These are phyloP conservation scores for Xylaria sp. DNA, from an alignment of 495 filamentous ascomycete species.

Conservation along the genomic window DNA sequence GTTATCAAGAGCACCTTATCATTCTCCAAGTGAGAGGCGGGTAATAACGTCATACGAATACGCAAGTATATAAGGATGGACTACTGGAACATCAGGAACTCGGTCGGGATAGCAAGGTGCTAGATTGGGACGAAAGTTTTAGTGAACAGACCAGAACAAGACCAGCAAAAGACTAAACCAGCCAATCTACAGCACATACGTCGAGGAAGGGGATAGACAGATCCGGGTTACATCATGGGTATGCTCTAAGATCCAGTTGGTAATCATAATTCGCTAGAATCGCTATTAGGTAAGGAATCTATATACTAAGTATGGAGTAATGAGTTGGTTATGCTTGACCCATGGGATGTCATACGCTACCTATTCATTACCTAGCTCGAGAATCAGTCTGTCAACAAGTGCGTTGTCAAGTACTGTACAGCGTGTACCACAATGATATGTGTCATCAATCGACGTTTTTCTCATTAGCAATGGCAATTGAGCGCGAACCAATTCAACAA, in stretches of 20 bases:
- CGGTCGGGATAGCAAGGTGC: neutral
- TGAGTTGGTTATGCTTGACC: neutral
- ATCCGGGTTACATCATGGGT: slow-evolving; percentile 1
- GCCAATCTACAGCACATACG: neutral
- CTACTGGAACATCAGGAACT: neutral
- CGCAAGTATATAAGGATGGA: neutral
- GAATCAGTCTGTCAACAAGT: neutral
- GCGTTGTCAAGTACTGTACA: neutral
- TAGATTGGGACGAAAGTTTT: neutral
- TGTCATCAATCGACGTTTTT: neutral
- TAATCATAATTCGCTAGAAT: neutral
- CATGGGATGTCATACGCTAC: neutral
- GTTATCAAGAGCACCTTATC: neutral
- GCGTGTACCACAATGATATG: neutral
- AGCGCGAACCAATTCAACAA: neutral
- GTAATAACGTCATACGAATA: slow-evolving; percentile 9
- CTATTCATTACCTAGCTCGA: neutral
- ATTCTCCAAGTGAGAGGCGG: neutral
- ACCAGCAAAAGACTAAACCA: neutral
- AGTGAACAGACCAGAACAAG: neutral
- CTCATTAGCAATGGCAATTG: neutral
- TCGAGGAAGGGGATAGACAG: neutral
- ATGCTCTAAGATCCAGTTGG: neutral
- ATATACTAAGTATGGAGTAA: neutral
- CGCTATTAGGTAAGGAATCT: neutral